These are phyloP conservation scores for Globisporangium perplexum DNA, from an alignment of 352 stramenopile genomes.

Conservation along the genomic window DNA sequence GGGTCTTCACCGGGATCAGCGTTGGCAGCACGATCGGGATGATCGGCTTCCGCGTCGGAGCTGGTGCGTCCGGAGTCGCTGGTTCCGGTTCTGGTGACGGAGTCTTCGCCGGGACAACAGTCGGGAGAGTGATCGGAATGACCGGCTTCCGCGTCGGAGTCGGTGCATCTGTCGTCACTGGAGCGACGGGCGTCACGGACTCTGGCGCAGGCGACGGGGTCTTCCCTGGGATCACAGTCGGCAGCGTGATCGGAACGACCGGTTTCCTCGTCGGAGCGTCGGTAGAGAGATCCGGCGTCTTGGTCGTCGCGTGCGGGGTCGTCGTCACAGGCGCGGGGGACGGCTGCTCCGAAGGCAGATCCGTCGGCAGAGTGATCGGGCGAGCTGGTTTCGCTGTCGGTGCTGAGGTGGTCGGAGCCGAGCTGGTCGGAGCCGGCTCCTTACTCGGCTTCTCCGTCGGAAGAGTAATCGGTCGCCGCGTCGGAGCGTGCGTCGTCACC, in stretches of 20 bases:
- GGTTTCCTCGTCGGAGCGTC: not conserved
- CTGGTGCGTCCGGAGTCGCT: not conserved
- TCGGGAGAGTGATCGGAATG: not conserved
- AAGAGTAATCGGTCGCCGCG: too few species aligned
- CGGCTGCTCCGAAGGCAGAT: too few species aligned
- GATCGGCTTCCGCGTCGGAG: not conserved
- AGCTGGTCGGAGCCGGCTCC: too few species aligned
- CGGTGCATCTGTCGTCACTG: not conserved
- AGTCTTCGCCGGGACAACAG: not conserved
- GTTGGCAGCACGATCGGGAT: not conserved
- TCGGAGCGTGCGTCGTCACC: too few species aligned
- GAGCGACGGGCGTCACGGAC: not conserved
- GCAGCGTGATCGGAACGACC: not conserved
- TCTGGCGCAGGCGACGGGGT: not conserved
- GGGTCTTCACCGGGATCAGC: not conserved
- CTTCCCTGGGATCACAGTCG: not conserved
- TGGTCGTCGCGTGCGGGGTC: too few species aligned
- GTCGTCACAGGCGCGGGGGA: too few species aligned
- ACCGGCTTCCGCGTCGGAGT: not conserved
- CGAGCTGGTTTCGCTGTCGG: not conserved
- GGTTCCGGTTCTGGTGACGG: not conserved
- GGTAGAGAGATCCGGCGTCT: not conserved
- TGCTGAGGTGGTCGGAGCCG: too few species aligned
- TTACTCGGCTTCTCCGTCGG: too few species aligned
- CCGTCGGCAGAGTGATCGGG: not conserved